Base-by-base conservation (phyloP, 2,329 filamentous ascomycete genomes). In the Bipolaris oryzae region DNA sequence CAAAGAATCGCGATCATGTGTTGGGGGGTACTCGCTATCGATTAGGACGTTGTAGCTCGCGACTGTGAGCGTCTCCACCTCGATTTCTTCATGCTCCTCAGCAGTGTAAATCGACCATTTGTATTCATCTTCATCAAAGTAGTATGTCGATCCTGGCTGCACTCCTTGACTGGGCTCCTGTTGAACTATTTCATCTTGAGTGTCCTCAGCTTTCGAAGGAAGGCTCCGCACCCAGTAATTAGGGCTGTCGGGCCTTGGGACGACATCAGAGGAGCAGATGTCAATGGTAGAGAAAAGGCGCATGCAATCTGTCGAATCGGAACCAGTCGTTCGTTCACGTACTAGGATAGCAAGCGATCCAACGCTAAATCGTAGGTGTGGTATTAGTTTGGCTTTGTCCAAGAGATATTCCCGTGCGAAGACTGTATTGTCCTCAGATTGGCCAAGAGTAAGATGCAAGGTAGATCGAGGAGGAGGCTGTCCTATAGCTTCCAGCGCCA, bases 381-480 rank as follows among this genome's bases (percentile, higher is more conserved):
- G 79, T 15, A 88, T 61, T 5, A 82, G 68, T 2, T 74, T 72
- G 4, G 81, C 79, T 63, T 88, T 87, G 18, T 82, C 76, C 3
- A 85, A 56, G 5, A 87, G 70, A 33, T 81, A 83, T 7, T 80
- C 75, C 57, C 84, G 81, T n/a, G 79, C 73, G 16, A 78, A 76
- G 5, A 77, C 72, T 4, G 74, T 68, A 9, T 74, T 63, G 21
- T 84, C 79, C 34, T 82, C 78, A 39, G 79, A 84, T 64, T 89
- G 86, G 0, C 83, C 87, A 21, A 89, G 74, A 0, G 85, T 89
- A 72, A 89, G 73, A 69, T 89, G 86, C 73, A 53, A 85, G 67
- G 33, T 67, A 42, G 53, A 63, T 20, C 52, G 42, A 18, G 52
- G 53, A 31, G 53, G 38, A 1, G 25, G 16, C n/a, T 72, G 67